A percentile compares a stretch with the other conserved stretches of the same genome.
These are phyloP conservation scores for Hypoxylon sp. DNA, from an alignment of 2,329 filamentous ascomycete genomes.

Conservation along the genomic window DNA sequence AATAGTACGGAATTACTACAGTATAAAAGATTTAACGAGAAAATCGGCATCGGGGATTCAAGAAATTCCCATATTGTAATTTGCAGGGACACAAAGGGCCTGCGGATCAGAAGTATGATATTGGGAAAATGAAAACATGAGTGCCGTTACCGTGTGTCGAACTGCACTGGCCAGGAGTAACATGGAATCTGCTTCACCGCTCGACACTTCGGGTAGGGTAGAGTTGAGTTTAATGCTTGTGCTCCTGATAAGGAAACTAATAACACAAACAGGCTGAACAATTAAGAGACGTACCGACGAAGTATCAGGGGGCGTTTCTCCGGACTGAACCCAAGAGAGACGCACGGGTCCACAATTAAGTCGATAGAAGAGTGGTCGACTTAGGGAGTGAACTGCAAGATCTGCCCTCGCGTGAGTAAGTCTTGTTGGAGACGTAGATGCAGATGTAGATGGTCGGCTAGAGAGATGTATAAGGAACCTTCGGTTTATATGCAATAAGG, in stretches of 20 bases:
- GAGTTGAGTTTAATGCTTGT: constrained; percentile 32
- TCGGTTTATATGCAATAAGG: constrained; percentile 29
- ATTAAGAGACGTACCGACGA: constrained; percentile 42
- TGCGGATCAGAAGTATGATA: constrained; percentile 31
- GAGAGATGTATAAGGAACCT: constrained; percentile 16
- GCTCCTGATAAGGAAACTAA: constrained; percentile 40
- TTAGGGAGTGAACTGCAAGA: constrained; percentile 33
- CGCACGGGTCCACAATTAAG: constrained; percentile 36
- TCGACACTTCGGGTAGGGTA: constrained; percentile 36
- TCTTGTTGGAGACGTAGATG: constrained; percentile 8
- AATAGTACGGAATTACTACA: constrained; percentile 15
- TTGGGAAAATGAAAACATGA: constrained; percentile 36
- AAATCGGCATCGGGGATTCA: constrained; percentile 21
- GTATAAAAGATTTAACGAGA: constrained; percentile 18
- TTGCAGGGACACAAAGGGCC: constrained; percentile 21
- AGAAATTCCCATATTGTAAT: constrained; percentile 30
- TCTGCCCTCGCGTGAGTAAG: constrained; percentile 38
- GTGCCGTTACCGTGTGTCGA: constrained; percentile 39
- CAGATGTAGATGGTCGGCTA: constrained; percentile 23
- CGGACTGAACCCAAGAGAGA: constrained; percentile 32
- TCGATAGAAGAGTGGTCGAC: constrained; percentile 29
- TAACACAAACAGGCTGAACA: constrained; percentile 44
- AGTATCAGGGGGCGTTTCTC: constrained; percentile 28
- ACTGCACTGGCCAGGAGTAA: constrained; percentile 35
- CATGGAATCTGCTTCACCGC: constrained; percentile 40